Conservation (phyloP, 768 basidiomycete species). For the Leccinum incarnatum region DNA sequence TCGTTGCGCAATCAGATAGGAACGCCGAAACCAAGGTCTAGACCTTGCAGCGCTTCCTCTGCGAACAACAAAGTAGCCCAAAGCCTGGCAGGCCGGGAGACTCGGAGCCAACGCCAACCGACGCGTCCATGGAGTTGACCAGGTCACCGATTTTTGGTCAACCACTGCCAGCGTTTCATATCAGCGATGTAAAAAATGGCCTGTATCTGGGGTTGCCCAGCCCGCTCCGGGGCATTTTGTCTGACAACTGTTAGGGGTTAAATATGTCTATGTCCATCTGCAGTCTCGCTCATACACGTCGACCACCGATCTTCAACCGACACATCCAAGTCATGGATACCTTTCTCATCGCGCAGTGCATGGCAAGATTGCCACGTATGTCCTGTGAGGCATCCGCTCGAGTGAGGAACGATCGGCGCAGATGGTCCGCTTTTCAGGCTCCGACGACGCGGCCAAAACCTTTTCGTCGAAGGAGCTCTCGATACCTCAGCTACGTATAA, state of each 20-base stretch:
- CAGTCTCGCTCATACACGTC: neutral
- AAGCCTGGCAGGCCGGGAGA: neutral
- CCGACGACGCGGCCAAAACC: too few relatives aligned
- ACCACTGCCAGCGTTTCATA: neutral
- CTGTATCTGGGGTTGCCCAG: neutral
- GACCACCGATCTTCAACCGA: neutral
- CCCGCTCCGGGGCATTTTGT: neutral
- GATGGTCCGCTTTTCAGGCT: too few relatives aligned
- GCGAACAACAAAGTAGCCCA: neutral
- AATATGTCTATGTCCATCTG: neutral
- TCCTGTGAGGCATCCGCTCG: too few relatives aligned
- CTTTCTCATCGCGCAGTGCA: conserved; percentile 14
- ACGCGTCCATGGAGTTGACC: too few relatives aligned
- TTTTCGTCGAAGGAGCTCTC: too few relatives aligned
- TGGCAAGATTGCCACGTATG: conserved; percentile 7
- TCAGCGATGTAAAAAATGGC: neutral
- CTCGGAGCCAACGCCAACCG: neutral
- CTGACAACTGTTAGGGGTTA: neutral
- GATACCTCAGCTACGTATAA: too few relatives aligned
- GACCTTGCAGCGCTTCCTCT: too few relatives aligned
- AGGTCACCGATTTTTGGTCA: neutral
- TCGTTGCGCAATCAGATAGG: neutral
- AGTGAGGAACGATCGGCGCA: too few relatives aligned
- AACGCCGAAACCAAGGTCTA: too few relatives aligned
- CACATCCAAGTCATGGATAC: conserved; percentile 1